Evolutionary conservation across 352 stramenopile genomes (phyloP).

Genomic region (Peronospora belbahrii): DNA sequence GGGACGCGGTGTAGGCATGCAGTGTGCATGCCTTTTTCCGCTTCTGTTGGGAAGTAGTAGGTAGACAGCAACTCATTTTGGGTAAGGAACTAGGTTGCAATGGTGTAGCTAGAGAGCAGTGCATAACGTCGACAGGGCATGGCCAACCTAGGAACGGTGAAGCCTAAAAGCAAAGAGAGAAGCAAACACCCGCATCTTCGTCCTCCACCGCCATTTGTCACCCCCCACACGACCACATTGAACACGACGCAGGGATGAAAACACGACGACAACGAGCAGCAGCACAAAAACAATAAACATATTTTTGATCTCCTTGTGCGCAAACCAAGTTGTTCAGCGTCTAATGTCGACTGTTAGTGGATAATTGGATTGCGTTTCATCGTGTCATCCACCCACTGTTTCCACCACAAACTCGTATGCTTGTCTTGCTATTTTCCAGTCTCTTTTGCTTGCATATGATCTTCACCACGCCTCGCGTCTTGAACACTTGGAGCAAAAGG

Average conservation of each 20-base stretch:
- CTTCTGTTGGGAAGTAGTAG: conserved; percentile 33
- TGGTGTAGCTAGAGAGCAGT: conserved; percentile 13
- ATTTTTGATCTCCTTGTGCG: conserved; percentile 25
- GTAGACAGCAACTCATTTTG: conserved; percentile 14
- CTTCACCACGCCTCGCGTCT: no score
- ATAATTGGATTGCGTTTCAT: background rate
- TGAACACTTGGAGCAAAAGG: no score
- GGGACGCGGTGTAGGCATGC: conserved; percentile 26
- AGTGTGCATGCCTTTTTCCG: conserved; percentile 21
- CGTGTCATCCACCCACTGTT: background rate
- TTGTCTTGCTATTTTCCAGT: no score
- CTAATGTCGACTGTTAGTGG: conserved; percentile 1
- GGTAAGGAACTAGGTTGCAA: conserved; percentile 20
- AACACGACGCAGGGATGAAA: conserved; percentile 10
- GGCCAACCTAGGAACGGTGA: conserved; percentile 28
- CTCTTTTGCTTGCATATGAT: no score
- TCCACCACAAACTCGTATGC: no score
- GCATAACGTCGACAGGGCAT: conserved; percentile 14
- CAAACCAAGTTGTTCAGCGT: background rate
- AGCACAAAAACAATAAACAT: conserved; percentile 30
- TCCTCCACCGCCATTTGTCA: conserved; percentile 15
- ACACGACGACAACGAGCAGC: conserved; percentile 13
- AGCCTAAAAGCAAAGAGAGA: conserved; percentile 32
- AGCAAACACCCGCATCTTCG: conserved; percentile 18
- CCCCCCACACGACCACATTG: conserved; percentile 1